Evolutionary conservation across 2,329 filamentous ascomycete genomes (phyloP).

Genomic region (Cercospora sojina): DNA sequence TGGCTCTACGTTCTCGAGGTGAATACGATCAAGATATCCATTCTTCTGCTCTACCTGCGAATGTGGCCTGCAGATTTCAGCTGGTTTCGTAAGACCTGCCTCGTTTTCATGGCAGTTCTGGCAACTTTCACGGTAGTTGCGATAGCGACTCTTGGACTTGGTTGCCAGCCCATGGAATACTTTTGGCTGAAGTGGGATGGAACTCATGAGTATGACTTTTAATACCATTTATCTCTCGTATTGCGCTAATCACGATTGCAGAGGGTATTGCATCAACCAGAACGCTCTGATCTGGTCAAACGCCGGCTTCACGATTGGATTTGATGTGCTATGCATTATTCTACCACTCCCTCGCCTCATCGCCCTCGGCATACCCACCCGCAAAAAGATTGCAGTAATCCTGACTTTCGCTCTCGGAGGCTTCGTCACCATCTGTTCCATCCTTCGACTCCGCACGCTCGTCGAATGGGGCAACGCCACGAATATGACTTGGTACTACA

Average conservation of each 20-base stretch:
- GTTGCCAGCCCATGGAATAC: conserved; percentile 21
- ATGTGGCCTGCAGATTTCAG: conserved; percentile 22
- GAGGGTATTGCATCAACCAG: conserved; percentile 26
- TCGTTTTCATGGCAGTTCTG: conserved; percentile 15
- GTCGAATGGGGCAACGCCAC: conserved; percentile 18
- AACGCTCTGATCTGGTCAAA: conserved; percentile 25
- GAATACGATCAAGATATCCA: conserved; percentile 22
- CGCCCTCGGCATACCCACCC: conserved; percentile 18
- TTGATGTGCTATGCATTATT: conserved; percentile 27
- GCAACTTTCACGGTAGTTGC: conserved; percentile 3
- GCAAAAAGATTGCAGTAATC: conserved; percentile 27
- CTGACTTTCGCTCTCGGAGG: conserved; percentile 29
- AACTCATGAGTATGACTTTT: conserved; percentile 7
- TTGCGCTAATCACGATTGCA: neutral
- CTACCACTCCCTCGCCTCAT: conserved; percentile 27
- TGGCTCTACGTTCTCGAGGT: conserved; percentile 22
- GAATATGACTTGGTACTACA: conserved; percentile 27
- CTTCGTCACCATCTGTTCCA: conserved; percentile 28
- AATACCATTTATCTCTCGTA: neutral
- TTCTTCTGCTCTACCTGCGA: conserved; percentile 24
- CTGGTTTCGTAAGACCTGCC: conserved; percentile 22
- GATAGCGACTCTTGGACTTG: conserved; percentile 17
- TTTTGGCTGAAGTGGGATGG: conserved; percentile 25
- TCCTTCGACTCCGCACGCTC: conserved; percentile 25
- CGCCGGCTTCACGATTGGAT: conserved; percentile 25